Conservation (phyloP, 2,329 filamentous ascomycete species). For the Clonostachys byssicola region DNA sequence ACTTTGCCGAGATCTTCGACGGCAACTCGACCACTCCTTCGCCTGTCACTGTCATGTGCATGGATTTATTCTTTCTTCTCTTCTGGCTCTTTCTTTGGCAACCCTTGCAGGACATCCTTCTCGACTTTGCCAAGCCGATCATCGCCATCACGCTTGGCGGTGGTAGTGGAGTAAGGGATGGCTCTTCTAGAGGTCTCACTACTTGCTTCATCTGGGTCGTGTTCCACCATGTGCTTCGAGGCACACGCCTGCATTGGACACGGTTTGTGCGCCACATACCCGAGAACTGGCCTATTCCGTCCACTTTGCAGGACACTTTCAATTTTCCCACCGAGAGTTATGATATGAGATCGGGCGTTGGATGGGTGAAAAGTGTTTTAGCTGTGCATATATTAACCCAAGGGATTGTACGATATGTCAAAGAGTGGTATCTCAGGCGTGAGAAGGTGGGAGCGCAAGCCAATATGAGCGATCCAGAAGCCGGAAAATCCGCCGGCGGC, state of each 20-base stretch:
- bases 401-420: conserved; percentile 66
- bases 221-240: conserved; percentile 45
- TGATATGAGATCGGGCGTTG: conserved; percentile 55
- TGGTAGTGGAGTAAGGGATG: conserved; percentile 61
- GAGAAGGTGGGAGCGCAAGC: conserved; percentile 49
- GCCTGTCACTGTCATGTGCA: conserved; percentile 75
- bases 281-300: conserved; percentile 37
- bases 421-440: conserved; percentile 62
- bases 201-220: conserved; percentile 67
- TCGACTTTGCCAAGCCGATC: conserved; percentile 89
- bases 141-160: conserved; percentile 89
- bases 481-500: conserved; percentile 40
- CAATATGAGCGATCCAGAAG: conserved; percentile 57
- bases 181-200: conserved; percentile 67
- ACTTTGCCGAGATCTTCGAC: conserved; percentile 88
- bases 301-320: conserved; percentile 36
- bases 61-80: conserved; percentile 78
- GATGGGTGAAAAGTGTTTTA: conserved; percentile 64
- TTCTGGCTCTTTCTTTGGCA: conserved; percentile 87
- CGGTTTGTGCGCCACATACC: conserved; percentile 40
- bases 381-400: conserved; percentile 74
- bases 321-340: conserved; percentile 36
- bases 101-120: conserved; percentile 79
- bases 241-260: conserved; percentile 43
- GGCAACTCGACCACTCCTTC: conserved; percentile 83